A percentile compares a stretch with the other conserved stretches of the same genome.
Conservation (phyloP, 2,329 filamentous ascomycete genomes). For the Neofusicoccum laricinum region DNA sequence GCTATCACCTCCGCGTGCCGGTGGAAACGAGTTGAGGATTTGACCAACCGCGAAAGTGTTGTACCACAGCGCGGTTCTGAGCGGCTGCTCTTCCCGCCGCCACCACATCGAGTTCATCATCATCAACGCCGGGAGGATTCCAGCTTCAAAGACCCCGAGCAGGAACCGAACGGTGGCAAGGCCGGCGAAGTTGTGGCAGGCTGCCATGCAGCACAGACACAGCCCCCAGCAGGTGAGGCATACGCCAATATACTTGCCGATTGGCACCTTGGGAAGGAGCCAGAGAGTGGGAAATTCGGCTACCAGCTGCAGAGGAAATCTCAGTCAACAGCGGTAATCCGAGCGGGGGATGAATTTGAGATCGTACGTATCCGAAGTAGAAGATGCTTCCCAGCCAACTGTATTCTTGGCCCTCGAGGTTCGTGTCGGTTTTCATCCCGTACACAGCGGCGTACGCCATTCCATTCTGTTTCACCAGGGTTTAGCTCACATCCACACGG, state of each 20-base stretch:
- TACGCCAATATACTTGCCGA: slow-evolving; percentile 47
- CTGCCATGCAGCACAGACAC: slow-evolving; percentile 61
- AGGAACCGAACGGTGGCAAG: slow-evolving; percentile 38
- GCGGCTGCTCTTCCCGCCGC: background rate
- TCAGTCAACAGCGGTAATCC: background rate
- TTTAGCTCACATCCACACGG: background rate
- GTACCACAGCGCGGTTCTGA: background rate
- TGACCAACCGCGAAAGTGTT: slow-evolving; percentile 29
- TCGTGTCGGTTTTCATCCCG: slow-evolving; percentile 19
- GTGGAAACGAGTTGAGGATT: too few species aligned
- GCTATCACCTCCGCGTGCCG: slow-evolving; percentile 46
- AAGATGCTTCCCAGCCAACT: slow-evolving; percentile 19
- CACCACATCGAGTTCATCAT: slow-evolving; percentile 27
- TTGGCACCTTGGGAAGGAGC: slow-evolving; percentile 54
- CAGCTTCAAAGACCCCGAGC: slow-evolving; percentile 26
- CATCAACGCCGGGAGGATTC: slow-evolving; percentile 23
- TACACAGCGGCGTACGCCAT: slow-evolving; percentile 17
- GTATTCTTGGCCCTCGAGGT: slow-evolving; percentile 19
- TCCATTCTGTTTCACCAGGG: background rate
- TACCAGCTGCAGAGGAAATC: background rate
- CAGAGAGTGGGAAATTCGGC: slow-evolving; percentile 62
- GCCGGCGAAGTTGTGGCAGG: slow-evolving; percentile 57
- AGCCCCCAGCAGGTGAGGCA: slow-evolving; percentile 53
- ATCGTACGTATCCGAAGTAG: slow-evolving; percentile 13
- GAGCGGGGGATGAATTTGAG: background rate